Base-by-base conservation (phyloP, 768 basidiomycete species). In the Leccinum fibrillosum region DNA sequence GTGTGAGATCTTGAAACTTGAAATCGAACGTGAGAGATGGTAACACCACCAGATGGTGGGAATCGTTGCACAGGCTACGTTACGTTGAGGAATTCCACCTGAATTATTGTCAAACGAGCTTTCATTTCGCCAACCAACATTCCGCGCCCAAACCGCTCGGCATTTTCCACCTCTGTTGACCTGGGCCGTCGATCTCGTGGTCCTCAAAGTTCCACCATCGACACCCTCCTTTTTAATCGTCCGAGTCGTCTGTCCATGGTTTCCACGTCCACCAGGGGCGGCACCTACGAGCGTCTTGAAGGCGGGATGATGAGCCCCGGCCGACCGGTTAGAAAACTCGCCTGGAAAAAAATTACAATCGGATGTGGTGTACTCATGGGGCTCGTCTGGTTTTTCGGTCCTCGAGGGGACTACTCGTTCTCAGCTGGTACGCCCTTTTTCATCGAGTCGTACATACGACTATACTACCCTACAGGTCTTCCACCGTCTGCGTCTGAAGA, bases 301-400 rank as follows among this genome's bases (percentile, higher is more conserved):
- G 78, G 80, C 37, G 85, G 85, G 15, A 76, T 44, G 42, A 44
- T 82, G 71, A 85, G 86, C 5, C 80, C 83, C 1, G 70, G 72
- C 44, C 72, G 80, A 21, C 59, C 61, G 23, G 59, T 69, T 52
- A 75, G 60, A 62, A 74, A 64, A 47, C 68, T 78, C 47, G 71
- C 69, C 19, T 90, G 89, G 89, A 89, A 84, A 71, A 88, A 83
- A 74, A 80, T 89, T 55, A 82, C 80, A 3, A 69, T 89, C 7
- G 86, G 77, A 3, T 86, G 83, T 53, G 78, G 70, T 2, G 69
- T 83, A 1, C 69, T 89, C 48, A 74, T 90, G 57, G 78, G 74
- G 9, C 66, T 89, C 47, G 81, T 91, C 26, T 92, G 84, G 79
- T 74, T 90, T 55, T 82, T 89, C 69, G 82, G 83, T 8, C 88